phyloP scores from a whole-genome alignment of 495 filamentous ascomycete species.

The Jackrogersella minutella region DNA sequence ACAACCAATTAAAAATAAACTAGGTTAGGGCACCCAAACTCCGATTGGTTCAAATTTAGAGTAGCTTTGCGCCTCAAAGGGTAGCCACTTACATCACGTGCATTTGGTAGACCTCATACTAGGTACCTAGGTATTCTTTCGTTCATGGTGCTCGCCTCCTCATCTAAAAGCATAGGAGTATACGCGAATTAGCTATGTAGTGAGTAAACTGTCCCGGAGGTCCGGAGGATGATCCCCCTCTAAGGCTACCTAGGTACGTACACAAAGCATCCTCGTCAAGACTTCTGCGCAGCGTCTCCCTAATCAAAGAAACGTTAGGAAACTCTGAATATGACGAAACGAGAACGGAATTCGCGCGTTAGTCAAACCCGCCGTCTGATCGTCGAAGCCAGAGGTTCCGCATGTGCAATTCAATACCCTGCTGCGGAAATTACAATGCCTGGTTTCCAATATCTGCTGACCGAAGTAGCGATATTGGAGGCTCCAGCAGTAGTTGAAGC shows the following conservation, averaged over 20 bases:
- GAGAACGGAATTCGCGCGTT: not conserved
- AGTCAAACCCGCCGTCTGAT: not conserved
- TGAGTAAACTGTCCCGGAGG: no score
- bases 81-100: not conserved
- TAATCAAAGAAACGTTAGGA: not conserved
- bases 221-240: no score
- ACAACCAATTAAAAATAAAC: no score
- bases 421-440: not conserved
- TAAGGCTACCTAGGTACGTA: no score
- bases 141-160: no score
- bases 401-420: not conserved
- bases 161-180: no score
- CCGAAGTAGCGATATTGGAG: not conserved
- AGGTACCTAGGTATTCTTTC: no score
- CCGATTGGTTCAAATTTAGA: slow-evolving; percentile 2
- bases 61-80: not conserved
- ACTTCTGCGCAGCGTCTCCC: no score
- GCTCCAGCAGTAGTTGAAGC: not conserved
- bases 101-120: not conserved
- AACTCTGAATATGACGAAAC: not conserved
- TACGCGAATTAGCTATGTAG: no score
- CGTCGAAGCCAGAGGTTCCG: not conserved
- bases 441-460: not conserved
- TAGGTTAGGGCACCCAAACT: not conserved
- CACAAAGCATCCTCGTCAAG: no score